A percentile compares a stretch with the other conserved stretches of the same genome.
Conservation (phyloP, 2,329 filamentous ascomycete genomes). For the Phialophora expanda region DNA sequence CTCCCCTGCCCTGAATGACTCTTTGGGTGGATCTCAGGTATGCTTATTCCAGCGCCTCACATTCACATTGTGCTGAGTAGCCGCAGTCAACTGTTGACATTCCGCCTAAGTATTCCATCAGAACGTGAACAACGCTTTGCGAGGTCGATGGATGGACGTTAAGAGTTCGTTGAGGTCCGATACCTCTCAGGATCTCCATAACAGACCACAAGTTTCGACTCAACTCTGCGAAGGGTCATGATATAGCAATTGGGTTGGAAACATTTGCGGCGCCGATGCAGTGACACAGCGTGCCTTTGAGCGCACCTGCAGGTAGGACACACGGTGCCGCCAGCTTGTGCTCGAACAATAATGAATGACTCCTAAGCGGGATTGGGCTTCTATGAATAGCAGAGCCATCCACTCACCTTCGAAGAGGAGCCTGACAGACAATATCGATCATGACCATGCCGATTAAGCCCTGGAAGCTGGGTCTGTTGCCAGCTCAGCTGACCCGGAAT, state of each 20-base stretch:
- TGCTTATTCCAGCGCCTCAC: neutral
- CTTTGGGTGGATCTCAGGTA: neutral
- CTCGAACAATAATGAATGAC: neutral
- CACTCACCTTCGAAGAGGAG: neutral
- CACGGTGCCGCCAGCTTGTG: neutral
- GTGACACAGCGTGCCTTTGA: no score
- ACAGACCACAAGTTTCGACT: no score
- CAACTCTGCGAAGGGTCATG: no score
- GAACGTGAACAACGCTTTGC: neutral
- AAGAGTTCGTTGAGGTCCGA: neutral
- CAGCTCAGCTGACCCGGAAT: neutral
- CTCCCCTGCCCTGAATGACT: neutral
- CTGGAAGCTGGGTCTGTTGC: neutral
- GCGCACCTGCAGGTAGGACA: neutral
- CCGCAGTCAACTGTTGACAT: neutral
- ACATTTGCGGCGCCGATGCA: no score
- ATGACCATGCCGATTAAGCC: neutral
- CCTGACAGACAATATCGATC: neutral
- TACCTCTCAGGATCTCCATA: no score
- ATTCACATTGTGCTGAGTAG: neutral
- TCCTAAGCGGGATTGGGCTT: neutral
- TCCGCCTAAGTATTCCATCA: neutral
- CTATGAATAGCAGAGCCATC: neutral
- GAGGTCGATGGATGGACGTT: neutral
- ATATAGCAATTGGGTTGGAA: no score